Evolutionary conservation across 2,329 filamentous ascomycete genomes (phyloP).

Genomic region (Penicillium sp.): DNA sequence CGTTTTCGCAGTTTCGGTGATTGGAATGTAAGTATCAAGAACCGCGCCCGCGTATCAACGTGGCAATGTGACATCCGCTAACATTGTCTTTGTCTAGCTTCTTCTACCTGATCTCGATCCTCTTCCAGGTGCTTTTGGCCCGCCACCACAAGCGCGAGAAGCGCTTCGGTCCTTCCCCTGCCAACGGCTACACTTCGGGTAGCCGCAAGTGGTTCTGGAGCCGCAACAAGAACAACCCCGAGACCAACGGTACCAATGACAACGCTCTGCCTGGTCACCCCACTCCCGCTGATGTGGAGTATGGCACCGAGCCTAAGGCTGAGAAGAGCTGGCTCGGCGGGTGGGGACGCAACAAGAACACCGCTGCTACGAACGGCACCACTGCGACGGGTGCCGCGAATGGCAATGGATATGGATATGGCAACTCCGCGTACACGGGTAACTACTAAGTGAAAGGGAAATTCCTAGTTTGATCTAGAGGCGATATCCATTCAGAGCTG

Average conservation of each 20-base stretch:
- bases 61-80: background rate
- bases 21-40: slow-evolving; percentile 63
- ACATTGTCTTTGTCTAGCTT: slow-evolving; percentile 46
- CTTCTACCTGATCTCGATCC: slow-evolving; percentile 73
- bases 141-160: slow-evolving; percentile 74
- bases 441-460: slow-evolving; percentile 24
- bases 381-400: slow-evolving; percentile 8
- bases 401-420: slow-evolving; percentile 27
- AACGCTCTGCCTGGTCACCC: slow-evolving; percentile 42
- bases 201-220: slow-evolving; percentile 44
- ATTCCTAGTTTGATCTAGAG: background rate
- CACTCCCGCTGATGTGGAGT: slow-evolving; percentile 41
- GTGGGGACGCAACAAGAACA: slow-evolving; percentile 25
- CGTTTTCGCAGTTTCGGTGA: slow-evolving; percentile 73
- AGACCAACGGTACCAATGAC: slow-evolving; percentile 20
- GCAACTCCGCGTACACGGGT: slow-evolving; percentile 33
- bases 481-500: background rate
- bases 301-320: slow-evolving; percentile 16
- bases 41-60: background rate
- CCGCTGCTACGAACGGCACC: background rate
- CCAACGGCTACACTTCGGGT: slow-evolving; percentile 68
- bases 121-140: slow-evolving; percentile 67
- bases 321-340: slow-evolving; percentile 26
- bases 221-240: slow-evolving; percentile 48
- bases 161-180: slow-evolving; percentile 65